Evolutionary conservation across 768 basidiomycete genomes (phyloP).

Genomic region (Collybiopsis confluens): DNA sequence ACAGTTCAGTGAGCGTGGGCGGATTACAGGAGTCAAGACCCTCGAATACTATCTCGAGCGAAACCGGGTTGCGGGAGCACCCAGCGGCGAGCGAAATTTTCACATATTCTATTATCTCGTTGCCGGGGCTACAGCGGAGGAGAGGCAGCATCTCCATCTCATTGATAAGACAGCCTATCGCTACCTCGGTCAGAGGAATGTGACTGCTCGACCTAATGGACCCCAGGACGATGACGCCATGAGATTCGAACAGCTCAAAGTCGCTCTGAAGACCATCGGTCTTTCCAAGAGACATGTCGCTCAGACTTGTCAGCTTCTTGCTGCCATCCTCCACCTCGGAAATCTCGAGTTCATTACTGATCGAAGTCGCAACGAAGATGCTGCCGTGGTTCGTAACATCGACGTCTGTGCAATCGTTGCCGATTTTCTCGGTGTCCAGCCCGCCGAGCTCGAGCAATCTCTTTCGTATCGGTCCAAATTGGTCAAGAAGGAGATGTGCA

Average conservation of each 20-base stretch:
- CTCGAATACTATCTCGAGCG: slow-evolving; percentile 96
- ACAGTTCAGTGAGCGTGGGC: slow-evolving; percentile 91
- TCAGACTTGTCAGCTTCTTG: slow-evolving; percentile 90
- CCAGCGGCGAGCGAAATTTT: slow-evolving; percentile 93
- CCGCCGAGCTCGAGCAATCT: slow-evolving; percentile 67
- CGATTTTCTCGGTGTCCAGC: slow-evolving; percentile 84
- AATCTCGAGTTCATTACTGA: slow-evolving; percentile 92
- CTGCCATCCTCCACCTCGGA: slow-evolving; percentile 94
- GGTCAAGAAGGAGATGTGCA: slow-evolving; percentile 95
- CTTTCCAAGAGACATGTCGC: slow-evolving; percentile 94
- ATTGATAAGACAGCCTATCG: slow-evolving; percentile 78
- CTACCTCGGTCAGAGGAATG: slow-evolving; percentile 74
- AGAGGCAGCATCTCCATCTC: slow-evolving; percentile 83
- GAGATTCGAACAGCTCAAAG: slow-evolving; percentile 90
- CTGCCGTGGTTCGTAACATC: slow-evolving; percentile 84
- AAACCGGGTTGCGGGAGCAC: slow-evolving; percentile 81
- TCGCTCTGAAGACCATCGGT: slow-evolving; percentile 89
- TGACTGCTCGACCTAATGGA: slow-evolving; percentile 36
- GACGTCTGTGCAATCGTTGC: slow-evolving; percentile 81
- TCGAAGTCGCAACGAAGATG: slow-evolving; percentile 80
- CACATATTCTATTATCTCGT: slow-evolving; percentile 98
- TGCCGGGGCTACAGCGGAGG: slow-evolving; percentile 84
- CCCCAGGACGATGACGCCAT: slow-evolving; percentile 77
- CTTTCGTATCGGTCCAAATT: slow-evolving; percentile 91
- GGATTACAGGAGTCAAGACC: slow-evolving; percentile 86